Conservation (phyloP, 257 asterid species). For the Ocimum tenuiflorum region DNA sequence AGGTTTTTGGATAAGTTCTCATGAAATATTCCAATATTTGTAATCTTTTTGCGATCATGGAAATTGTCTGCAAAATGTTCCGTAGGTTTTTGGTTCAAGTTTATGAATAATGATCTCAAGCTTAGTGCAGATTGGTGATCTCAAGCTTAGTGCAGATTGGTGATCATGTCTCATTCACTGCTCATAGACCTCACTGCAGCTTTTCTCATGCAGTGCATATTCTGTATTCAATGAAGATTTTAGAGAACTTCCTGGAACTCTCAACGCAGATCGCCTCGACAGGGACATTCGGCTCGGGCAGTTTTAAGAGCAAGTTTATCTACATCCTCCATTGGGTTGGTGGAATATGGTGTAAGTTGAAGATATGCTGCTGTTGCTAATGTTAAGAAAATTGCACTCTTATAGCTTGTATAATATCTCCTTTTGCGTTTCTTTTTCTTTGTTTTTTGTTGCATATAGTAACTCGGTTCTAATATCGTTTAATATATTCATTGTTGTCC, state of each 20-base stretch:
- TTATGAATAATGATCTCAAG: too few relatives aligned
- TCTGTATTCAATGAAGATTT: conserved; percentile 87
- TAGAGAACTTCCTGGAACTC: conserved; percentile 90
- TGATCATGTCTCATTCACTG: background rate
- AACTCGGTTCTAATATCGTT: too few relatives aligned
- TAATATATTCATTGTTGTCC: too few relatives aligned
- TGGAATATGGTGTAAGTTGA: too few relatives aligned
- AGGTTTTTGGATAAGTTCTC: background rate
- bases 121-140: background rate
- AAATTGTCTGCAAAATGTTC: background rate
- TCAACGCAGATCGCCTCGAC: conserved; percentile 84
- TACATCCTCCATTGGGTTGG: too few relatives aligned
- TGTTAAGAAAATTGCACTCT: too few relatives aligned
- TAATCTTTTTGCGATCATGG: too few relatives aligned
- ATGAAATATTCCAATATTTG: too few relatives aligned
- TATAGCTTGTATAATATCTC: too few relatives aligned
- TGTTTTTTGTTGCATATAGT: too few relatives aligned
- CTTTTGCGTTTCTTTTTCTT: too few relatives aligned
- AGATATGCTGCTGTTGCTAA: too few relatives aligned
- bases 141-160: background rate
- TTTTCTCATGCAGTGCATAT: conserved; percentile 66
- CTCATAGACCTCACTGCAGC: conserved; percentile 1
- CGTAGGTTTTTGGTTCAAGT: background rate
- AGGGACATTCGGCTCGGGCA: conserved; percentile 81
- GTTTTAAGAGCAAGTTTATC: conserved; percentile 37